Percentiles rank a stretch among this genome's conserved stretches.
Evolutionary conservation across 768 basidiomycete genomes (phyloP).

Genomic region (Phylloporus scabripes): DNA sequence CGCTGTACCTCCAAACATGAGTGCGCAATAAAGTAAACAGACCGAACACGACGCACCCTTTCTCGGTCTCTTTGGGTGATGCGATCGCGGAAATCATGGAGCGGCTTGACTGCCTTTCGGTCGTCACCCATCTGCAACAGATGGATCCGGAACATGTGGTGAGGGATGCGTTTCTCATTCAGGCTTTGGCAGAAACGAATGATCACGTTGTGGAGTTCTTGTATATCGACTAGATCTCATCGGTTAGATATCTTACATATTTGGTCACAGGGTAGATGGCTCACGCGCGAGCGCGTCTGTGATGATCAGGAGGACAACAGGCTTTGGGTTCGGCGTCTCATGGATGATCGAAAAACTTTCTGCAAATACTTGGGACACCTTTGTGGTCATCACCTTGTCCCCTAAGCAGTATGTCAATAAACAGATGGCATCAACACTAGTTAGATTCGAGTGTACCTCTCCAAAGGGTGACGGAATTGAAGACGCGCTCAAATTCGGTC

Average conservation of each 20-base stretch:
- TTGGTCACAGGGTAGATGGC: neutral
- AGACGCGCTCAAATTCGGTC: slow-evolving; percentile 15
- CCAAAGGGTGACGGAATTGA: slow-evolving; percentile 17
- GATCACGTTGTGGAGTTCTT: slow-evolving; percentile 9
- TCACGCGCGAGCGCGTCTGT: slow-evolving; percentile 20
- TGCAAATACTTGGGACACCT: slow-evolving; percentile 16
- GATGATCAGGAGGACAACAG: slow-evolving; percentile 14
- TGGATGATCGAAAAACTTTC: slow-evolving; percentile 8
- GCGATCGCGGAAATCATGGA: slow-evolving; percentile 19
- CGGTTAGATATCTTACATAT: neutral
- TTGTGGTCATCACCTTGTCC: slow-evolving; percentile 14
- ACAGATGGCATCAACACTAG: neutral
- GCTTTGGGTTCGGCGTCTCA: slow-evolving; percentile 2
- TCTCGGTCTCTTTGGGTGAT: slow-evolving; percentile 12
- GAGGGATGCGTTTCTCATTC: slow-evolving; percentile 2
- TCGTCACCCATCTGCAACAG: slow-evolving; percentile 22
- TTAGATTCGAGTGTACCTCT: slow-evolving; percentile 9
- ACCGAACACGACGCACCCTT: slow-evolving; percentile 4
- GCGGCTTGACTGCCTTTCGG: slow-evolving; percentile 18
- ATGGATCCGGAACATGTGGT: slow-evolving; percentile 21
- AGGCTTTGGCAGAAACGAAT: slow-evolving; percentile 8
- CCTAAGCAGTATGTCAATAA: slow-evolving; percentile 2
- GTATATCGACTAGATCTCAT: slow-evolving; percentile 9
- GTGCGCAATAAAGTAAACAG: neutral
- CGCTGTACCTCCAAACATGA: slow-evolving; percentile 9